Evolutionary conservation across 2,329 filamentous ascomycete species (phyloP), one percentile per base, ranked within the genome.

Genomic region (Byssoonygena ceratinophila): DNA sequence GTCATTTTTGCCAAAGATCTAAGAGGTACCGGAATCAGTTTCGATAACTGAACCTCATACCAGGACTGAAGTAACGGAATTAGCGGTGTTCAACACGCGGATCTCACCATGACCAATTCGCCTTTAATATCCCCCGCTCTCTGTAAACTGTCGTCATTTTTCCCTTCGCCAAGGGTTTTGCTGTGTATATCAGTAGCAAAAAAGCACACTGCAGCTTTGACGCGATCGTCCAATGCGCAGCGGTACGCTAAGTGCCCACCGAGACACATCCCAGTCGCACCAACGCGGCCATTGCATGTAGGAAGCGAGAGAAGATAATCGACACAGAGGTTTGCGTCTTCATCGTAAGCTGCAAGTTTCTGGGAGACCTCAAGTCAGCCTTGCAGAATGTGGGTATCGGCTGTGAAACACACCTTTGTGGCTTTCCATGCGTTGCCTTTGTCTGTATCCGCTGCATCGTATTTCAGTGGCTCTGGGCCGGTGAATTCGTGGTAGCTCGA

Each of bases 401-500:
- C 20, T 36, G 16, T 6, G 39, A n/a, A 16, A 22, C 31, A 37
- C 36, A 82, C 84, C 76, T 94, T 94, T 59, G 78, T 76, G 56
- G 92, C 76, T 68, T 96, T 96, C 78, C 81, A 94, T 55, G 81
- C 77, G 66, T 96, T 97, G 22, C 91, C 90, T 40, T 80, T 76
- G 66, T 95, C 87, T 0, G 91, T 97, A 49, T 92, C 90, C 1
- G 85, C 84, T 0, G 77, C 87, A 64, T 96, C 87, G 67, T 96
- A 96, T 46, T 85, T 80, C 37, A 96, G 75, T 9, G 90, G 75
- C 62, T 91, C 87, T 0, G 89, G 87, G 23, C 55, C 53, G 1
- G 83, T 87, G 71, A 96, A 96, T 69, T 96, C 90, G 66, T 96
- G 90, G 70, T 95, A 96, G 29, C 84, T 90, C 32, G 86, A 92